Base-by-base conservation (phyloP, 2,329 filamentous ascomycete species). In the Trichophaea hybrida region DNA sequence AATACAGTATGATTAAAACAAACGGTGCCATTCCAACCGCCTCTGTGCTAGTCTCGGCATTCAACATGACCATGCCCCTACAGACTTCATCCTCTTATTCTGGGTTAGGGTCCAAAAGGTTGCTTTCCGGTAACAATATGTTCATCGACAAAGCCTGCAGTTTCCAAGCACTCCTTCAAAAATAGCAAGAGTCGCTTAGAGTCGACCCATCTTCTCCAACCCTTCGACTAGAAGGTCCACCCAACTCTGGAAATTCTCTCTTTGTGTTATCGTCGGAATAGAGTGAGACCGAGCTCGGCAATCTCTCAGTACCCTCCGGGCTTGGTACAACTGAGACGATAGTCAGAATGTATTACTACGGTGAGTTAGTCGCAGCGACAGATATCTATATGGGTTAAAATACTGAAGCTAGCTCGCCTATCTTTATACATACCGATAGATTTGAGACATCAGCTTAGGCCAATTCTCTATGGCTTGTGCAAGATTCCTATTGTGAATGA, bases 21-120 rank as follows among this genome's bases (percentile, higher is more conserved):
- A 73, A 71, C 68, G 67, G 62, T 74, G 71, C 15, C 69, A 65
- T 5, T 71, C 72, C 38, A 63, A 62, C 2, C 15, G 38, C 38
- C 38, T 43, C 34, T 10, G 24, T 1, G 24, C 13, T 6, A 46
- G 15, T 13, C 12, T 44, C 33, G 10, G 38, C 49, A 37, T 43
- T 43, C n/a, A 56, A n/a, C 15, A 56, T n/a, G 24, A 37, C 12
- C 50, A 50, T 50, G 24, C 13, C 2, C 55, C 55, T 7, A 50
- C 17, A 15, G 34, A 10, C 55, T 57, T 57, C 13, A 31, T 13
- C 6, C n/a, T 8, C 43, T 51, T 51, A 10, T 34, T 4, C 56
- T 58, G 56, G 46, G 48, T 46, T 40, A 13, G 49, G 31, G 8
- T 49, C 56, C 17, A 12, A 54, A 6, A 49, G 56, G 56, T 7